These are phyloP conservation scores for Alisma plantagoaquatica DNA, from an alignment of 106 monocot species.

Conservation along the genomic window DNA sequence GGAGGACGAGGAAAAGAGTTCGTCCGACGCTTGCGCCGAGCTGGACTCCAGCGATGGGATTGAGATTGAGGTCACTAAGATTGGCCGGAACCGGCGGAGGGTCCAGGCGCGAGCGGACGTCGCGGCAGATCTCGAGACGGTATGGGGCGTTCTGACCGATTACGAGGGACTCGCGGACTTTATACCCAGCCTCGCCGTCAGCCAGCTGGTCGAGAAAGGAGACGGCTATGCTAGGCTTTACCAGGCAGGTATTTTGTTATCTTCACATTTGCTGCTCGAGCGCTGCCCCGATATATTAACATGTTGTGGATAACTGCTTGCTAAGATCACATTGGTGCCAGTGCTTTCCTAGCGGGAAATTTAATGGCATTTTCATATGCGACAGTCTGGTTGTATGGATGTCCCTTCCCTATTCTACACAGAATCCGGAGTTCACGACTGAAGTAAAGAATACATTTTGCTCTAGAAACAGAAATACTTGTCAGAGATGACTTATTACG, in stretches of 20 bases:
- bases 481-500: no score
- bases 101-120: slow-evolving; percentile 44
- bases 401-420: no score
- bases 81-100: slow-evolving; percentile 35
- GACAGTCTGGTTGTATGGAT: no score
- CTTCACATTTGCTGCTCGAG: background rate
- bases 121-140: slow-evolving; percentile 47
- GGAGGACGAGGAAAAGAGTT: background rate
- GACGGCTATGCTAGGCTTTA: slow-evolving; percentile 59
- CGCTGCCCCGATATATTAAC: background rate
- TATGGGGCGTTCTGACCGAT: slow-evolving; percentile 79
- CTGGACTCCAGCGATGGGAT: slow-evolving; percentile 26
- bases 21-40: no score
- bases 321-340: no score
- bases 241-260: no score
- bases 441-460: no score
- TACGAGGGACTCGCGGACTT: slow-evolving; percentile 86
- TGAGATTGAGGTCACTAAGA: slow-evolving; percentile 47
- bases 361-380: no score
- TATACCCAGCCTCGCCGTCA: slow-evolving; percentile 56
- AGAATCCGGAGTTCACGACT: no score
- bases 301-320: no score
- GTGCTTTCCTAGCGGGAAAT: no score
- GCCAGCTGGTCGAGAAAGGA: slow-evolving; percentile 48
- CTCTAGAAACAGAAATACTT: no score